Evolutionary conservation across 345 rosid genomes (phyloP), one percentile per base, ranked within the genome.

Genomic region (Durio zibethinus): DNA sequence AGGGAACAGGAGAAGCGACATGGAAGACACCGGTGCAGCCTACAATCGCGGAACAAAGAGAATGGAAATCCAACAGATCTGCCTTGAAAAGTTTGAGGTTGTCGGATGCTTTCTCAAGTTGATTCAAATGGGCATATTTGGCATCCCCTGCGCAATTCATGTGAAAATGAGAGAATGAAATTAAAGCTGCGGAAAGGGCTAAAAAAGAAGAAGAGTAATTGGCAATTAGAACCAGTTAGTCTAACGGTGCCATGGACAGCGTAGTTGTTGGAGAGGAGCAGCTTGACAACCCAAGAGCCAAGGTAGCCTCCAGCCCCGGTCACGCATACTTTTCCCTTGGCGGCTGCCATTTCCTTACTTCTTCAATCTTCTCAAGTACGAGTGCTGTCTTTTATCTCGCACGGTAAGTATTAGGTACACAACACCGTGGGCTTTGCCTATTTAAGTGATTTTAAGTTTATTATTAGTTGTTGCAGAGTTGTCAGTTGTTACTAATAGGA

Each of bases 261-360:
- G 81, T 84, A 92, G 77, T 75, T 81, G 21, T 78, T 82, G 45
- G 92, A 89, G 63, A 87, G 90, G 54, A 89, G 94, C 77, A 84
- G 82, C 79, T 88, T 82, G 33, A 88, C 89, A 29, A 90, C 66
- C 93, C 93, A 88, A 2, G 97, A 90, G 36, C 85, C 92, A 0
- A 93, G 16, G 79, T 80, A 87, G 2, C 97, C 97, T 69, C 93
- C 93, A 1, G 91, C 97, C 20, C 98, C 98, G 2, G 88, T 93
- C 4, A 90, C 91, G 38, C 98, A 90, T 20, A 91, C 87, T 43
- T 42, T 82, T 62, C 75, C 87, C 81, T 74, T 85, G 60, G n/a
- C n/a, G n/a, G n/a, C n/a, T n/a, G n/a, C n/a, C n/a, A n/a, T n/a
- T n/a, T n/a, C n/a, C n/a, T n/a, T n/a, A n/a, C n/a, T n/a, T n/a